Base-by-base conservation (phyloP, 257 asterid genomes). In the Paraleonurus japonicus region DNA sequence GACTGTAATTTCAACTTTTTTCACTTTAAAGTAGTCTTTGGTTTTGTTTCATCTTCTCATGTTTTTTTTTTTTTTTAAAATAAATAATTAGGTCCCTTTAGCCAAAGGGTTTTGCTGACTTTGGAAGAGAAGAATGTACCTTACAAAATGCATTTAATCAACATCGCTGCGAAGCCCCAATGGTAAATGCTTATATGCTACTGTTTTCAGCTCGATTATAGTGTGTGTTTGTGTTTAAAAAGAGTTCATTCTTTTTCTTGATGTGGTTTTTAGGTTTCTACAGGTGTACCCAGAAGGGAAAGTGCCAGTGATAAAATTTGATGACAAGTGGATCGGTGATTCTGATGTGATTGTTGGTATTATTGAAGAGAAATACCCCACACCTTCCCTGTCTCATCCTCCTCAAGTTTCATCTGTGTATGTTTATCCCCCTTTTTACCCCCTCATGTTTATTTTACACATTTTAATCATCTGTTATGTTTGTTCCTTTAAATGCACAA, bases 291-390 rank as follows among this genome's bases (percentile, higher is more conserved):
- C 98, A 30, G 93, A 85, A 74, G 98, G 98, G 68, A 85, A 88
- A 78, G 96, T 89, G 59, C 96, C 98, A 0, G 79, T 86, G 65
- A 81, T 88, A 51, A 89, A 92, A 65, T 74, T 86, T 58, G 96
- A 88, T 70, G 96, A 78, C 45, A 82, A 86, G 75, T 87, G 95
- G 95, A 76, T 87, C 63, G 62, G 92, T 19, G 96, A 92, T 50
- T 92, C 98, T 77, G 98, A 89, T 77, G 92, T 88, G 33, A 88
- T 89, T 59, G 90, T 86, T 70, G 94, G 82, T 11, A 47, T 85
- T n/a, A 54, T 92, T 16, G 96, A 89, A 75, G 92, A 89, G 81
- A 92, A 92, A 81, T 87, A 78, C 78, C 96, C 96, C 7, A 70
- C 64, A 32, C 96, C 93, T 20, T 57, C 95, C 41, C 94, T 92